Evolutionary conservation across 163 green algal genomes (phyloP).

Genomic region (Coccomyxa subellipsoidea): DNA sequence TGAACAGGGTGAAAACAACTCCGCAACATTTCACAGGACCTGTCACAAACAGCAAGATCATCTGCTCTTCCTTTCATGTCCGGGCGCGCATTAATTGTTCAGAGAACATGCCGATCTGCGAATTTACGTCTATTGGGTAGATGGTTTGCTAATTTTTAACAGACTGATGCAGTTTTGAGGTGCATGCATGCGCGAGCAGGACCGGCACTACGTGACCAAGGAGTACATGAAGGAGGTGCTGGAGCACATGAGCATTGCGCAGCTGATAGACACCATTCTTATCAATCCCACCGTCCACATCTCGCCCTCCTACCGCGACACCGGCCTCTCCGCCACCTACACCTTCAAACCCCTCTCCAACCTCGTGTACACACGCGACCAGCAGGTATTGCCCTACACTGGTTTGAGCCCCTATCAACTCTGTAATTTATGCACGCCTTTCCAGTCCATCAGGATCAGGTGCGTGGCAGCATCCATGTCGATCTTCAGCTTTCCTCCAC

Average conservation of each 20-base stretch:
- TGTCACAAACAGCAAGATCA: too few species aligned
- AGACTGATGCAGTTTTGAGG: not conserved
- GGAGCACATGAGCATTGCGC: slow-evolving; percentile 65
- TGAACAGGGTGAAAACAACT: too few species aligned
- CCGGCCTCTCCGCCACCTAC: slow-evolving; percentile 79
- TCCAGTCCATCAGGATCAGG: too few species aligned
- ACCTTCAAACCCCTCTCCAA: slow-evolving; percentile 90
- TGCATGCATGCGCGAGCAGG: slow-evolving; percentile 11
- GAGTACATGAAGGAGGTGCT: slow-evolving; percentile 87
- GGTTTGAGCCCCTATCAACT: too few species aligned
- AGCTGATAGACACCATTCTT: slow-evolving; percentile 90
- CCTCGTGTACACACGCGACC: slow-evolving; percentile 92
- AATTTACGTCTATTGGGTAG: not conserved
- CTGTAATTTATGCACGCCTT: too few species aligned
- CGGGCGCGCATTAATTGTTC: too few species aligned
- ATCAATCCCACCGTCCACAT: slow-evolving; percentile 87
- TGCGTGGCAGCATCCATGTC: too few species aligned
- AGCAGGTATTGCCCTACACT: slow-evolving; percentile 38
- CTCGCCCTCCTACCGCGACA: slow-evolving; percentile 80
- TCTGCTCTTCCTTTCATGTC: too few species aligned
- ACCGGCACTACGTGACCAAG: slow-evolving; percentile 74
- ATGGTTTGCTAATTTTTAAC: not conserved
- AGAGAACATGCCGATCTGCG: too few species aligned
- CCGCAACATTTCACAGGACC: too few species aligned
- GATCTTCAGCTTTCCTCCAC: too few species aligned